Percentiles rank a stretch among this genome's conserved stretches.
Evolutionary conservation across 179 eudicot genomes (phyloP).

Genomic region (Drosera spatulata): DNA sequence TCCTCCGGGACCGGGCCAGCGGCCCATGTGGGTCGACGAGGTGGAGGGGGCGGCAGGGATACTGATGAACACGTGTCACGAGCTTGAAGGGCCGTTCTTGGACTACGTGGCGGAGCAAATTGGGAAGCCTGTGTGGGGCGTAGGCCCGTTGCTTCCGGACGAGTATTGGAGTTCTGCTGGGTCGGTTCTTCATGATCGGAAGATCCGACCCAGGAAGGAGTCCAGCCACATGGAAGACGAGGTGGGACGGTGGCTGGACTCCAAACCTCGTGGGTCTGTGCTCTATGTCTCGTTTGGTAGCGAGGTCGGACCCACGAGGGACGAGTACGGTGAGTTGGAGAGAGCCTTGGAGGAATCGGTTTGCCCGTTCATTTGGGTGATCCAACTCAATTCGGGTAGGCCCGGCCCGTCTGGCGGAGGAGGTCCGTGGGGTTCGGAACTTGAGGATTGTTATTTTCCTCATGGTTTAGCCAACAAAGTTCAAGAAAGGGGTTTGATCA

Average conservation of each 20-base stretch:
- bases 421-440: neutral
- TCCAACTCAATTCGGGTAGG: conserved; percentile 21
- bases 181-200: conserved; percentile 41
- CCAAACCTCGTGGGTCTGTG: conserved; percentile 32
- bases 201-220: conserved; percentile 25
- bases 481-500: conserved; percentile 35
- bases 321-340: conserved; percentile 35
- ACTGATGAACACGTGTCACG: conserved; percentile 50
- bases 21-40: conserved; percentile 41
- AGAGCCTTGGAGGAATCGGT: conserved; percentile 31
- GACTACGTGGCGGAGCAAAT: conserved; percentile 19
- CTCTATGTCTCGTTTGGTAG: conserved; percentile 42
- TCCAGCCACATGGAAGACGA: conserved; percentile 50
- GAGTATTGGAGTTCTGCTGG: conserved; percentile 42
- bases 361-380: conserved; percentile 49
- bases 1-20: conserved; percentile 26
- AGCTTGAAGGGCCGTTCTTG: conserved; percentile 40
- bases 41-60: conserved; percentile 34
- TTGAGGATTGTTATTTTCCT: conserved; percentile 27
- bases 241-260: conserved; percentile 43
- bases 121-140: conserved; percentile 44
- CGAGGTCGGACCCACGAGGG: conserved; percentile 44
- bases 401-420: conserved; percentile 9
- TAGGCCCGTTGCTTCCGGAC: conserved; percentile 55
- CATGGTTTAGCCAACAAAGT: conserved; percentile 27